Conservation (phyloP, 176 grass and related monocot genomes). For the Raddia distichophylla region DNA sequence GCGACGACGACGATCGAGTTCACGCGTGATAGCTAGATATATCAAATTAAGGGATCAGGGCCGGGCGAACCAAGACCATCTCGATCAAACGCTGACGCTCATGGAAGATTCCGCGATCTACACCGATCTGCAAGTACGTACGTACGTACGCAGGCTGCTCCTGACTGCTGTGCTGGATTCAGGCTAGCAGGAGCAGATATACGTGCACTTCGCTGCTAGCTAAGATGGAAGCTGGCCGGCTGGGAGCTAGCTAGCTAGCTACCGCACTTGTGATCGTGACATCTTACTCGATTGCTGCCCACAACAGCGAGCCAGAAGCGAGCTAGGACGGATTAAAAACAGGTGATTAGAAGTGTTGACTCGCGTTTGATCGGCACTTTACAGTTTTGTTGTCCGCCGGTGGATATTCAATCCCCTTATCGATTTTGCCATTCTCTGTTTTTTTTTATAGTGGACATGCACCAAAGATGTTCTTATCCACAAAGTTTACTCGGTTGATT, state of each 20-base stretch:
- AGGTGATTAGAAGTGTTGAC: neutral
- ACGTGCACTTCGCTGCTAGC: constrained; percentile 8
- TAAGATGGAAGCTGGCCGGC: no score
- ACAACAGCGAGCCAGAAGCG: neutral
- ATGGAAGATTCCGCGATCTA: constrained; percentile 43
- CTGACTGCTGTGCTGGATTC: constrained; percentile 24
- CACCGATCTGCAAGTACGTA: neutral
- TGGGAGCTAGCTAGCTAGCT: neutral
- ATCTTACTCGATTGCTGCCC: constrained; percentile 13
- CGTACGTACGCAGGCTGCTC: neutral
- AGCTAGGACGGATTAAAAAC: constrained; percentile 4
- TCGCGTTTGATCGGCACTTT: neutral
- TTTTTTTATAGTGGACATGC: neutral
- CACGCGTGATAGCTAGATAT: constrained; percentile 15
- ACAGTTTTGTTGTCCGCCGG: constrained; percentile 33
- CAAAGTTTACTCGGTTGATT: neutral
- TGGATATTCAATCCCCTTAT: constrained; percentile 41
- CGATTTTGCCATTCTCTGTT: neutral
- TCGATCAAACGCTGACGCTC: neutral
- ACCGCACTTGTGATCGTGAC: constrained; percentile 45
- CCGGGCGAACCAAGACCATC: no score
- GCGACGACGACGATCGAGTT: constrained; percentile 3
- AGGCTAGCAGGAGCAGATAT: constrained; percentile 35
- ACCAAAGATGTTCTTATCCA: neutral
- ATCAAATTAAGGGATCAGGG: no score